Evolutionary conservation across 202 grass and related monocot species (phyloP).

Genomic region (Panicum hallii): DNA sequence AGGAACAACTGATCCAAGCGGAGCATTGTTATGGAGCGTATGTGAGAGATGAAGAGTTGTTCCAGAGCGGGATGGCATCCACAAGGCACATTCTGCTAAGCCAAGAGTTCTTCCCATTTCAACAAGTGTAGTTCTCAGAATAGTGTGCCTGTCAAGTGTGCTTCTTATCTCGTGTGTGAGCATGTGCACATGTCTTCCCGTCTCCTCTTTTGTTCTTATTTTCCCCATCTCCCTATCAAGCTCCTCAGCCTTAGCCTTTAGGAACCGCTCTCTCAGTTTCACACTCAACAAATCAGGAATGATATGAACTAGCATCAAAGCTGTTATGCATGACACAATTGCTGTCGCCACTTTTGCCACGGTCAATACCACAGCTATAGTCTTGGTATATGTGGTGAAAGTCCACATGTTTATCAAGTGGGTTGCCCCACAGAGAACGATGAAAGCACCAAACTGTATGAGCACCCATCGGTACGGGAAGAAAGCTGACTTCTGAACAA

Average conservation of each 20-base stretch:
- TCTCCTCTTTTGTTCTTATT: constrained; percentile 78
- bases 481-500: constrained; percentile 76
- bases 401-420: constrained; percentile 90
- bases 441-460: constrained; percentile 90
- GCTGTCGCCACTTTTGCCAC: constrained; percentile 69
- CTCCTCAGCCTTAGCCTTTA: constrained; percentile 77
- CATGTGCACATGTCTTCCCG: constrained; percentile 88
- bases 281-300: constrained; percentile 85
- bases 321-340: constrained; percentile 81
- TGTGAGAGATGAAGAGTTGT: constrained; percentile 77
- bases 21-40: constrained; percentile 58
- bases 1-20: constrained; percentile 62
- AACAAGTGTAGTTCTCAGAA: constrained; percentile 84
- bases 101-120: constrained; percentile 74
- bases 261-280: constrained; percentile 71
- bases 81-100: constrained; percentile 78
- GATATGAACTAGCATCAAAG: constrained; percentile 85
- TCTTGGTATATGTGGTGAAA: constrained; percentile 60
- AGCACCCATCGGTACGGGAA: constrained; percentile 92
- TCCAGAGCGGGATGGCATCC: constrained; percentile 76
- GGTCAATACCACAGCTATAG: constrained; percentile 68
- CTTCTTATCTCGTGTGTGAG: constrained; percentile 91
- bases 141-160: constrained; percentile 83
- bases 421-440: constrained; percentile 87
- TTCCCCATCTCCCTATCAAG: constrained; percentile 86